A percentile compares a stretch with the other conserved stretches of the same genome.
Evolutionary conservation across 257 asterid genomes (phyloP).

Genomic region (Solanum ossicruentum): DNA sequence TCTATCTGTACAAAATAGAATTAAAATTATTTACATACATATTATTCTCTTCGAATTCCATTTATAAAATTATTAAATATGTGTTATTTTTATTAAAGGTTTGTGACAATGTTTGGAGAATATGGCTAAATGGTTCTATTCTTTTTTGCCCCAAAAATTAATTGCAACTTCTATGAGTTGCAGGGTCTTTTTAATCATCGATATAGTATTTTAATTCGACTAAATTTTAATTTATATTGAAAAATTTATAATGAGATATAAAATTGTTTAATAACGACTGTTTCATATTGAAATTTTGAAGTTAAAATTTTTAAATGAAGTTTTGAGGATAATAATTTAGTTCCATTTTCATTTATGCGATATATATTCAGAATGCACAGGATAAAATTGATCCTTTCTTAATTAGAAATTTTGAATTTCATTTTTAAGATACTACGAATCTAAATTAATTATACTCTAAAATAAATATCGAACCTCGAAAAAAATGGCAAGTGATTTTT

Average conservation of each 20-base stretch:
- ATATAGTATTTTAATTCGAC: not conserved
- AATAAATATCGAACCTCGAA: too few species aligned
- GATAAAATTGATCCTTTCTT: too few species aligned
- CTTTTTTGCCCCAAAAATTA: not conserved
- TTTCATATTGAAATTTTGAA: not conserved
- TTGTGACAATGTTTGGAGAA: not conserved
- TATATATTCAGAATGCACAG: not conserved
- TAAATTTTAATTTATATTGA: not conserved
- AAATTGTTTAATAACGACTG: not conserved
- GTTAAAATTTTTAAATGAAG: not conserved
- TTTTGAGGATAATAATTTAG: not conserved
- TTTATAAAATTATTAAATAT: too few species aligned
- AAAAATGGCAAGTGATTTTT: too few species aligned
- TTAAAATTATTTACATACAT: too few species aligned
- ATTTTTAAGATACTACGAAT: too few species aligned
- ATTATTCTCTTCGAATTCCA: too few species aligned
- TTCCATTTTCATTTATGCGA: not conserved
- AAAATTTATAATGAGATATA: rapidly evolving
- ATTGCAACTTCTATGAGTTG: not conserved
- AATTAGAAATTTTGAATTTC: too few species aligned
- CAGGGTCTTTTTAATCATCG: not conserved
- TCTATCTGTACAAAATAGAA: too few species aligned
- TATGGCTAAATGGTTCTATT: not conserved
- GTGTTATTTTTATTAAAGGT: not conserved
- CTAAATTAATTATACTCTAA: too few species aligned